These are phyloP conservation scores for Stachybotrys chlorohalonatus DNA, from an alignment of 2,329 filamentous ascomycete species.

Conservation along the genomic window DNA sequence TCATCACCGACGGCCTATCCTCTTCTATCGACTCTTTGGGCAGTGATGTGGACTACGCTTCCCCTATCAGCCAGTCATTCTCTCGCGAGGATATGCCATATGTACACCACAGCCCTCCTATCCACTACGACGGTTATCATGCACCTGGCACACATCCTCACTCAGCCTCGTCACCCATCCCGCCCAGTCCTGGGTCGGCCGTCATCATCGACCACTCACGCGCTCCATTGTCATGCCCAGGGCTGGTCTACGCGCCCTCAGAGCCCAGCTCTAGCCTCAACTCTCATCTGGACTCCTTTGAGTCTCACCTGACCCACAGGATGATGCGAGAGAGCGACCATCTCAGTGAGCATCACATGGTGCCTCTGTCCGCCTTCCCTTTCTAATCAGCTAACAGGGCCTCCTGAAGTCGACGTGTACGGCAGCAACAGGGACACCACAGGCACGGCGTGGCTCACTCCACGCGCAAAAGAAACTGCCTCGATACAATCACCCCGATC, in stretches of 20 bases:
- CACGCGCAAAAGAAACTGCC: conserved; percentile 32
- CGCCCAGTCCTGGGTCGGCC: conserved; percentile 45
- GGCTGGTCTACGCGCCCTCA: conserved; percentile 50
- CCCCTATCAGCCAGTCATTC: conserved; percentile 48
- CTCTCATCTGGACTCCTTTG: conserved; percentile 50
- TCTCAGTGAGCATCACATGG: conserved; percentile 38
- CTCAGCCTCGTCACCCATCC: conserved; percentile 41
- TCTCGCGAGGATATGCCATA: conserved; percentile 49
- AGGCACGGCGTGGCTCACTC: conserved; percentile 35
- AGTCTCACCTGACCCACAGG: conserved; percentile 43
- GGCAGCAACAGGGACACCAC: conserved; percentile 40
- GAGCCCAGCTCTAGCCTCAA: conserved; percentile 52
- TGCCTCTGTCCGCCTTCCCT: conserved; percentile 22
- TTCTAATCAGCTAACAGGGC: conserved; percentile 33
- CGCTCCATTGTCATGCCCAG: conserved; percentile 51
- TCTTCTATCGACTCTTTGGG: conserved; percentile 50
- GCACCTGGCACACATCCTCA: conserved; percentile 31
- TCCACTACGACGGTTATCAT: conserved; percentile 49
- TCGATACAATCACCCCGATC: conserved; percentile 29
- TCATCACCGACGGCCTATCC: conserved; percentile 40
- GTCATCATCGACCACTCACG: conserved; percentile 45
- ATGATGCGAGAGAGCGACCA: conserved; percentile 46
- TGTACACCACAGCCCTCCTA: conserved; percentile 44
- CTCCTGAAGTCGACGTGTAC: conserved; percentile 44
- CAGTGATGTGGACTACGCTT: conserved; percentile 55